These are phyloP conservation scores for Sphaerulina musiva DNA, from an alignment of 2,329 filamentous ascomycete species.

Conservation along the genomic window DNA sequence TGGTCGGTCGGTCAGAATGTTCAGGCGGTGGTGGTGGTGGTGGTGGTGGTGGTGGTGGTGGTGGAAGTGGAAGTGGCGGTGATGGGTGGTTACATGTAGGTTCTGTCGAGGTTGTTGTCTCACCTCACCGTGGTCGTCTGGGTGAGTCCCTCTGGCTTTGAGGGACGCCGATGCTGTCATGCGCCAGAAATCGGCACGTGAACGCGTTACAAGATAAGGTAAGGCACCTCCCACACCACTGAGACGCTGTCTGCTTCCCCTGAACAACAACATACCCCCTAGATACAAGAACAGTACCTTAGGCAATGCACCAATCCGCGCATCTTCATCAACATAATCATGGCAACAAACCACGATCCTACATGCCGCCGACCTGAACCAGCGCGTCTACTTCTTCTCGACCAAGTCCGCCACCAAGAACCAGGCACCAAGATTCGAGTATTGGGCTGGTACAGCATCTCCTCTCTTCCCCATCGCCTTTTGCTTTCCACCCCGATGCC, in stretches of 20 bases:
- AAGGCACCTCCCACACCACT: neutral
- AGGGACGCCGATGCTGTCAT: neutral
- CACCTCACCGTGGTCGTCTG: neutral
- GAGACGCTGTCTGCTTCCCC: neutral
- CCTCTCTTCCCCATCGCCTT: constrained; percentile 34
- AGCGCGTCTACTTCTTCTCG: constrained; percentile 44
- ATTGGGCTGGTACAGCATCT: constrained; percentile 64
- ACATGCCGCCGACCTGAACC: constrained; percentile 47
- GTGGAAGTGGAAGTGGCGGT: neutral
- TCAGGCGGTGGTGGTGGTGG: neutral
- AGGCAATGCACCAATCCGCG: neutral
- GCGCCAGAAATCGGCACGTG: neutral
- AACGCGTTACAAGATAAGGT: neutral
- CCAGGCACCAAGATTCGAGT: constrained; percentile 80
- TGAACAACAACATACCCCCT: neutral
- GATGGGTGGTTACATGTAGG: too few species aligned
- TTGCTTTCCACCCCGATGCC: neutral
- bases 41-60: neutral
- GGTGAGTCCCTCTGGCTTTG: neutral
- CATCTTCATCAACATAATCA: neutral
- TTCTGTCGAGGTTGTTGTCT: too few species aligned
- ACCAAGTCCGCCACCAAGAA: constrained; percentile 35
- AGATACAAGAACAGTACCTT: neutral
- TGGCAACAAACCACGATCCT: neutral
- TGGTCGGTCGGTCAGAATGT: too few species aligned